Evolutionary conservation across 2,329 filamentous ascomycete species (phyloP).

Genomic region (Cladophialophora chaetospira): DNA sequence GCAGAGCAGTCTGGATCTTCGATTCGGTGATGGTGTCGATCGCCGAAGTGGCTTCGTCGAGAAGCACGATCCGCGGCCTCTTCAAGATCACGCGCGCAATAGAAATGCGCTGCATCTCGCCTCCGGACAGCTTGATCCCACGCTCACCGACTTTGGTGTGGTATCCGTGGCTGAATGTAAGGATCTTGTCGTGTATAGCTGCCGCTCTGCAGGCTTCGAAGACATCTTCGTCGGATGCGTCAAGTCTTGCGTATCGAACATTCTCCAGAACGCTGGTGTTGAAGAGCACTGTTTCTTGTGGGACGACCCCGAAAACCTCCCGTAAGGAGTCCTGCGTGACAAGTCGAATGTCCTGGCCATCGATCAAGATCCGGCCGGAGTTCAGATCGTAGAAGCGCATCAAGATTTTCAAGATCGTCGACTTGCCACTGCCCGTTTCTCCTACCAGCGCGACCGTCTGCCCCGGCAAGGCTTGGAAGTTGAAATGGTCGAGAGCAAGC

Average conservation of each 20-base stretch:
- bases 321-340: constrained; percentile 61
- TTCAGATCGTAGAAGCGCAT: constrained; percentile 57
- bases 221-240: constrained; percentile 62
- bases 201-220: constrained; percentile 62
- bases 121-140: constrained; percentile 57
- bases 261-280: constrained; percentile 66
- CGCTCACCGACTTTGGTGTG: constrained; percentile 53
- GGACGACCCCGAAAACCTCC: constrained; percentile 62
- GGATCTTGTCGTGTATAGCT: constrained; percentile 65
- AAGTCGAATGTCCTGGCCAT: constrained; percentile 59
- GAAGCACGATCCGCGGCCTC: constrained; percentile 56
- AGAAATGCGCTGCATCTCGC: constrained; percentile 59
- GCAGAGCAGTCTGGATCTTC: constrained; percentile 46
- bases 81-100: constrained; percentile 61
- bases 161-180: constrained; percentile 58
- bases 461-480: constrained; percentile 45
- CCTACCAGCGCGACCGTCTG: constrained; percentile 62
- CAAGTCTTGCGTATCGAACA: constrained; percentile 62
- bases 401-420: constrained; percentile 84
- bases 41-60: constrained; percentile 63
- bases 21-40: constrained; percentile 57
- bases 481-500: background rate
- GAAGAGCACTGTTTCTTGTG: constrained; percentile 65
- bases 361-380: constrained; percentile 52
- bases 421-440: constrained; percentile 99